phyloP scores from a whole-genome alignment of 1,284 basidiomycete genomes.

The Austroboletus rostrupii region DNA sequence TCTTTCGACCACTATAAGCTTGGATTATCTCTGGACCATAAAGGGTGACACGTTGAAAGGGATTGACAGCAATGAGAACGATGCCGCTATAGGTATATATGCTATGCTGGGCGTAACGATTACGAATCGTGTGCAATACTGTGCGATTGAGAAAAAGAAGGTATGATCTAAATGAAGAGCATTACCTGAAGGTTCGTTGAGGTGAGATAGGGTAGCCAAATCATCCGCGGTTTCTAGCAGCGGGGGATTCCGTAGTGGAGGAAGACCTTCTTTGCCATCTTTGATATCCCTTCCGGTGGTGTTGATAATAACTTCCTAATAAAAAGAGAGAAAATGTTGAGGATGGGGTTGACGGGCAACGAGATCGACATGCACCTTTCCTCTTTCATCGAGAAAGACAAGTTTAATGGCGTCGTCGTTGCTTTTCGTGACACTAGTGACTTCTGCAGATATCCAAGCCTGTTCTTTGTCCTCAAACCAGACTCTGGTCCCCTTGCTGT shows the following conservation, averaged over 20 bases:
- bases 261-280: conserved; percentile 71
- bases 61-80: conserved; percentile 97
- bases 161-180: conserved; percentile 1
- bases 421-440: conserved; percentile 59
- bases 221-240: conserved; percentile 96
- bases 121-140: conserved; percentile 97
- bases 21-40: conserved; percentile 98
- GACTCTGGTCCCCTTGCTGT: conserved; percentile 79
- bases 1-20: conserved; percentile 88
- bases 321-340: conserved; percentile 12
- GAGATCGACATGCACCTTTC: conserved; percentile 57
- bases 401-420: conserved; percentile 72
- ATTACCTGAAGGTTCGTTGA: conserved; percentile 95
- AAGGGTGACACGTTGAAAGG: conserved; percentile 89
- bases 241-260: conserved; percentile 95
- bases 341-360: not conserved
- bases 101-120: conserved; percentile 94
- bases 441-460: conserved; percentile 89
- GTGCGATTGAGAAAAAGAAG: conserved; percentile 4
- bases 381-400: conserved; percentile 79
- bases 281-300: conserved; percentile 79
- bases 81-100: conserved; percentile 99
- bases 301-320: conserved; percentile 70
- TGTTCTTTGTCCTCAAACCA: conserved; percentile 92
- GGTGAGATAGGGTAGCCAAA: conserved; percentile 93